A percentile compares a stretch with the other conserved stretches of the same genome.
These are phyloP conservation scores for Ampelocalamus luodianensis DNA, from an alignment of 176 grass and related monocot genomes.

Conservation along the genomic window DNA sequence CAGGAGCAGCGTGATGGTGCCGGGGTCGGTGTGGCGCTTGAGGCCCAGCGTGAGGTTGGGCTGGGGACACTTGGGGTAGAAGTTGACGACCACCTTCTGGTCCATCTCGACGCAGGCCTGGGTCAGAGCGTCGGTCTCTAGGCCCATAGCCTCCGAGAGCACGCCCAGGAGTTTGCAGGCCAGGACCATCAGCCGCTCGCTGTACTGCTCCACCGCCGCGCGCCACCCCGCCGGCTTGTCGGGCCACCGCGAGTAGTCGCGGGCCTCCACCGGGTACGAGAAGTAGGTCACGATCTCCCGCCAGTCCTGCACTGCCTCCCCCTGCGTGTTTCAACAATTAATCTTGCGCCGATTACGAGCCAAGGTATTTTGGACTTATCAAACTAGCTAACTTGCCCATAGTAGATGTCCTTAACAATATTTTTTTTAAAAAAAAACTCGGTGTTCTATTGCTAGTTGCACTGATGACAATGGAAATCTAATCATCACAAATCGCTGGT, in stretches of 20 bases:
- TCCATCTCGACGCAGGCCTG: constrained; percentile 89
- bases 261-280: constrained; percentile 69
- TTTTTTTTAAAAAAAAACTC: too few relatives aligned
- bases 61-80: constrained; percentile 94
- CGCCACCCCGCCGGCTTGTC: constrained; percentile 80
- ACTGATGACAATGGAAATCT: not conserved
- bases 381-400: too few relatives aligned
- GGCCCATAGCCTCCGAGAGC: constrained; percentile 86
- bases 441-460: too few relatives aligned
- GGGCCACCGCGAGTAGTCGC: constrained; percentile 88
- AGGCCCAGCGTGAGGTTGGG: constrained; percentile 90
- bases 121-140: constrained; percentile 63
- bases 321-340: constrained; percentile 38
- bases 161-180: constrained; percentile 76
- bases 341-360: too few relatives aligned
- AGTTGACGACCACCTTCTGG: constrained; percentile 94
- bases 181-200: constrained; percentile 72
- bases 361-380: too few relatives aligned
- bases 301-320: constrained; percentile 91
- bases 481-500: not conserved
- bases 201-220: constrained; percentile 69
- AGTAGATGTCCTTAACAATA: too few relatives aligned
- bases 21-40: constrained; percentile 89
- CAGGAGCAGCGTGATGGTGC: constrained; percentile 90
- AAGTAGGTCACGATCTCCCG: constrained; percentile 93